Percentiles rank a stretch among this genome's conserved stretches.
Conservation (phyloP, 768 basidiomycete species). For the Mrakia frigida region DNA sequence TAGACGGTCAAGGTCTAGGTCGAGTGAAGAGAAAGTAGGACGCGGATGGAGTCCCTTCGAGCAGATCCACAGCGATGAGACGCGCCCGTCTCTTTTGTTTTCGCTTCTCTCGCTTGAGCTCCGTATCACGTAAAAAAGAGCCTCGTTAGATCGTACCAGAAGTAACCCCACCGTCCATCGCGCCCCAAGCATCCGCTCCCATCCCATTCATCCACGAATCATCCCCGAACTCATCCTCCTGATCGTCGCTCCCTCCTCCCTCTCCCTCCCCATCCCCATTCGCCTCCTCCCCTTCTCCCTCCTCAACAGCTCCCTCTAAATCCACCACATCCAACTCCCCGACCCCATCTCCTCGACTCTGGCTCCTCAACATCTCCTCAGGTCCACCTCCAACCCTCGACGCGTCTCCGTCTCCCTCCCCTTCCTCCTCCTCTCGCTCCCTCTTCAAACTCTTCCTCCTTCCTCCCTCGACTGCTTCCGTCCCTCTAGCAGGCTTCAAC, state of each 20-base stretch:
- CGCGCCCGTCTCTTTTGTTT: too few relatives aligned
- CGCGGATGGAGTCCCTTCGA: too few relatives aligned
- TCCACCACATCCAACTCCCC: neutral
- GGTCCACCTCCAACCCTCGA: neutral
- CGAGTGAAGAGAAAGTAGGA: too few relatives aligned
- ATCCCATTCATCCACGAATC: neutral
- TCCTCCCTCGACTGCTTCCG: neutral
- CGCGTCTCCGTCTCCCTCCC: neutral
- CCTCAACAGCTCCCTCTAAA: neutral
- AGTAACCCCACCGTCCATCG: neutral
- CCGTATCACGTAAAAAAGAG: too few relatives aligned
- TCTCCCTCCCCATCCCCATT: neutral
- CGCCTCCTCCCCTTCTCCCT: neutral
- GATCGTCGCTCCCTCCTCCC: neutral
- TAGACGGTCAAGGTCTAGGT: too few relatives aligned
- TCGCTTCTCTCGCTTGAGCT: too few relatives aligned
- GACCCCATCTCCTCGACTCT: neutral
- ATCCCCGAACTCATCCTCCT: neutral
- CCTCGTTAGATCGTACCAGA: too few relatives aligned
- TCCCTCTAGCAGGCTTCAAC: neutral
- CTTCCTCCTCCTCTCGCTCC: constrained; percentile 1
- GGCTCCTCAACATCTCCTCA: constrained; percentile 12
- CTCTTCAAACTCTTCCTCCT: neutral
- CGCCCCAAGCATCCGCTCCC: neutral
- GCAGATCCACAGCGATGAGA: neutral